phyloP scores from a whole-genome alignment of 345 rosid species.

The Melaleuca alternifolia region DNA sequence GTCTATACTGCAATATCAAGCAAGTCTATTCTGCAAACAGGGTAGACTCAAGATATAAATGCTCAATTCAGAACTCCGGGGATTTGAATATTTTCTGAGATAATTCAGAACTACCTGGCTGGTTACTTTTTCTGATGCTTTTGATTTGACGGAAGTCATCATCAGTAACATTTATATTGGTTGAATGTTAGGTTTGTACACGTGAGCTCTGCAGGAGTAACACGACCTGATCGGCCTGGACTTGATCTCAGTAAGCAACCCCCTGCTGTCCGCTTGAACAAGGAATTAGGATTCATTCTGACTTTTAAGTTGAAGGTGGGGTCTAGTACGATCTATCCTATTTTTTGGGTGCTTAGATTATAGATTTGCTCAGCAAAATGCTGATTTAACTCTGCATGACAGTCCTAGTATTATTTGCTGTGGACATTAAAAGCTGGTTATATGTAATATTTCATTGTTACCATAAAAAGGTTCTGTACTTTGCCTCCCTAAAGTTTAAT shows the following conservation, averaged over 20 bases:
- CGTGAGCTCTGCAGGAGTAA: slow-evolving; percentile 91
- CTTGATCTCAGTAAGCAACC: slow-evolving; percentile 90
- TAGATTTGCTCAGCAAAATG: not conserved
- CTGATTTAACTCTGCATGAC: not conserved
- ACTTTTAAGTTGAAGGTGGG: slow-evolving; percentile 84
- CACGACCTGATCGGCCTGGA: slow-evolving; percentile 92
- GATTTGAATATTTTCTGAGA: not conserved
- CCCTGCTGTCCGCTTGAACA: slow-evolving; percentile 96
- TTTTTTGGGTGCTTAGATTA: not conserved
- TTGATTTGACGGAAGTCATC: not conserved
- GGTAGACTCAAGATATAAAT: not conserved
- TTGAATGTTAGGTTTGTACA: slow-evolving; percentile 64
- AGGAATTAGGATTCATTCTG: slow-evolving; percentile 79
- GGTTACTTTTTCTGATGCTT: not conserved
- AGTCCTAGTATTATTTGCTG: not conserved
- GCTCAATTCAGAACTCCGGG: not conserved
- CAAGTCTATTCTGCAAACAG: not conserved
- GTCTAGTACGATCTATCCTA: not conserved
- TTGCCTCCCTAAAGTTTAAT: not conserved
- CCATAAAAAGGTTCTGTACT: not conserved
- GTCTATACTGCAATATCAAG: not conserved
- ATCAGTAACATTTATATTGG: not conserved
- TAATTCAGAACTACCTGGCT: not conserved
- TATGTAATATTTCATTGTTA: not conserved
- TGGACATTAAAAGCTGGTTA: not conserved